Conservation (phyloP, 208 protist species). For the Tritrichomonas foetus region DNA sequence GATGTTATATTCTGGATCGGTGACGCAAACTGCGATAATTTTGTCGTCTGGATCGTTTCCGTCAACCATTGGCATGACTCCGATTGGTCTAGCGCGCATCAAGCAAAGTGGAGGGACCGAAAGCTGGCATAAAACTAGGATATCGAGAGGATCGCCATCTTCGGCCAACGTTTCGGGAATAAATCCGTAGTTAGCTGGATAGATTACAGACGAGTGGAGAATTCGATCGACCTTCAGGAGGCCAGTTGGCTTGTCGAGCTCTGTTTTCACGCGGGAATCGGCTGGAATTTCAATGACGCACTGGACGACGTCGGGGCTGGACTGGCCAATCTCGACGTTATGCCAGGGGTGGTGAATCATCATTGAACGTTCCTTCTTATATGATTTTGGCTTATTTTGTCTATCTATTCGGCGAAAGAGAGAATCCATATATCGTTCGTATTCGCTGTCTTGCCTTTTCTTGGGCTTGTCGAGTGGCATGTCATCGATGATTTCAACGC, state of each 20-base stretch:
- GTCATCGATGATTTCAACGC: no score
- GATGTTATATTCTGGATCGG: conserved; percentile 29
- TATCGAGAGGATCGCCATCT: neutral
- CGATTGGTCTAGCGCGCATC: neutral
- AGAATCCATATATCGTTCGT: neutral
- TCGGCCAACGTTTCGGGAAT: conserved; percentile 22
- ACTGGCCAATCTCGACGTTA: neutral
- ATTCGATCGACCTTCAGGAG: conserved; percentile 25
- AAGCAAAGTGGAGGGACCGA: neutral
- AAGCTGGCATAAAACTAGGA: conserved; percentile 3
- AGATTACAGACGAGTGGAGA: neutral
- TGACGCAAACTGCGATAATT: neutral
- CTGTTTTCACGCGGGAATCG: neutral
- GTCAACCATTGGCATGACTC: no score
- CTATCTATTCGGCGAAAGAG: neutral
- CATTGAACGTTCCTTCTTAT: neutral
- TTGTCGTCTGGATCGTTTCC: conserved; percentile 12
- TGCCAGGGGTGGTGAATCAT: neutral
- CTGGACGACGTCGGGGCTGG: neutral
- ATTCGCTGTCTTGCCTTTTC: neutral
- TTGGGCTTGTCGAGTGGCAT: neutral
- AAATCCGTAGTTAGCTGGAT: conserved; percentile 37
- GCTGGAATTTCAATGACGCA: conserved; percentile 13
- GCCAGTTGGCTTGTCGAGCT: neutral
- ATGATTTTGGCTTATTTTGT: neutral